Percentiles rank a stretch among this genome's conserved stretches.
These are phyloP conservation scores for Pyrus bretschneideri DNA, from an alignment of 306 rosid genomes.

Conservation along the genomic window DNA sequence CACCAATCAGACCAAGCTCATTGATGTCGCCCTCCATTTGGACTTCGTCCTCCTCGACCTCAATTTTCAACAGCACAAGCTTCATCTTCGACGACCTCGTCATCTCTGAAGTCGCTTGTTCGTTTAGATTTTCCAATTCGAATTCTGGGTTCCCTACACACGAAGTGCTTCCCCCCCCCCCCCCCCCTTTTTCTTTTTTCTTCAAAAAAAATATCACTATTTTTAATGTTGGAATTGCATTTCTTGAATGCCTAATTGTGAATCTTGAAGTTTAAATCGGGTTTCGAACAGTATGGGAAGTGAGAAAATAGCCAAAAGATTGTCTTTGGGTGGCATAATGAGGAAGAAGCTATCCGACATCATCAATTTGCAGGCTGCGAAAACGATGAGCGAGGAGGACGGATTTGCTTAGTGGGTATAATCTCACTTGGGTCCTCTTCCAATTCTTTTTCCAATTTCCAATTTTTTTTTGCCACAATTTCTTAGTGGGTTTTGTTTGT, in stretches of 20 bases:
- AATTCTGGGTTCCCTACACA: not conserved
- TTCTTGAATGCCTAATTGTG: not conserved
- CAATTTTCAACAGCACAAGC: too few species aligned
- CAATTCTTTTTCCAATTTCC: too few species aligned
- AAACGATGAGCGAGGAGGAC: constrained; percentile 13
- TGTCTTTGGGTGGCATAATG: constrained; percentile 48
- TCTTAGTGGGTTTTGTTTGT: not conserved
- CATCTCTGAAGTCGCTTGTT: too few species aligned
- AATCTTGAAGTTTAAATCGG: constrained; percentile 2
- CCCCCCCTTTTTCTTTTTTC: too few species aligned
- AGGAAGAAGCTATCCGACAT: constrained; percentile 70
- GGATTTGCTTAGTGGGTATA: constrained; percentile 22
- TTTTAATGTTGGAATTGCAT: not conserved
- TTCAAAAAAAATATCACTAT: not conserved
- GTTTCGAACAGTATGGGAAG: constrained; percentile 1
- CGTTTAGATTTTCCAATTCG: not conserved
- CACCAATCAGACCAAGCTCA: too few species aligned
- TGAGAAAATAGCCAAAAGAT: constrained; percentile 45
- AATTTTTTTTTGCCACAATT: not conserved
- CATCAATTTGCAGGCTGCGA: constrained; percentile 39
- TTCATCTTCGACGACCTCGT: too few species aligned
- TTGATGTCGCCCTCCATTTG: too few species aligned
- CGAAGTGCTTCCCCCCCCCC: not conserved
- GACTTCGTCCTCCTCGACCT: too few species aligned
- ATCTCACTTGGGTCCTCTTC: not conserved